A percentile compares a stretch with the other conserved stretches of the same genome.
phyloP scores from a whole-genome alignment of 2,329 filamentous ascomycete species.

The Blumeria hordei region DNA sequence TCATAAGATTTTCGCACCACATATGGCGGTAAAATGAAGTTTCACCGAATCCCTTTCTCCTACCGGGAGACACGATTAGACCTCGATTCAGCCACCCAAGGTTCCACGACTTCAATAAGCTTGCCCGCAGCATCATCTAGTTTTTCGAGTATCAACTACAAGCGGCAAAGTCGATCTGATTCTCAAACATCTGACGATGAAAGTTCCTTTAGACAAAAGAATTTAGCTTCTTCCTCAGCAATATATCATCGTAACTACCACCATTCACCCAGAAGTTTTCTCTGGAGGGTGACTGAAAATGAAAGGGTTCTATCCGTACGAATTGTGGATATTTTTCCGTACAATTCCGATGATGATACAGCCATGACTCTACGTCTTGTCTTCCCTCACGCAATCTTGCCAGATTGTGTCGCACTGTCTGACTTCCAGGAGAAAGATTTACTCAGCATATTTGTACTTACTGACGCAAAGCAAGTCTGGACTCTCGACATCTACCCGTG shows the following conservation, averaged over 20 bases:
- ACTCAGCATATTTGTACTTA: constrained; percentile 57
- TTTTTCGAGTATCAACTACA: constrained; percentile 18
- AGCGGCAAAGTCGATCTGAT: constrained; percentile 13
- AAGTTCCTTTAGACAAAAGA: constrained; percentile 43
- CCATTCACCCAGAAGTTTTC: constrained; percentile 57
- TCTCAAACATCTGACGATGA: constrained; percentile 36
- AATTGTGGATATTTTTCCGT: constrained; percentile 51
- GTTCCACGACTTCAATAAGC: constrained; percentile 45
- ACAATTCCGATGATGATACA: constrained; percentile 40
- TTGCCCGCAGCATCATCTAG: constrained; percentile 26
- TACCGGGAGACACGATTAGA: constrained; percentile 77
- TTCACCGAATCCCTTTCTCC: constrained; percentile 35
- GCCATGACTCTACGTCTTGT: constrained; percentile 47
- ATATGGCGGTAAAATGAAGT: constrained; percentile 46
- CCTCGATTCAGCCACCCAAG: constrained; percentile 46
- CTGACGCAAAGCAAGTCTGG: constrained; percentile 55
- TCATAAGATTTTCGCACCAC: not conserved
- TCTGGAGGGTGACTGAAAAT: constrained; percentile 75
- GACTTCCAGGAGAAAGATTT: constrained; percentile 59
- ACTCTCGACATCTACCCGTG: constrained; percentile 64
- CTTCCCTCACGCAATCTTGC: constrained; percentile 49
- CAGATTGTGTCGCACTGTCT: constrained; percentile 58
- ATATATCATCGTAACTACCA: constrained; percentile 64
- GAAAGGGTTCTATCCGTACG: constrained; percentile 61
- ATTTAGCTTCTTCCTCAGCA: constrained; percentile 55